Conservation (phyloP, 495 filamentous ascomycete genomes). For the Aspergillus incahuasiensis region DNA sequence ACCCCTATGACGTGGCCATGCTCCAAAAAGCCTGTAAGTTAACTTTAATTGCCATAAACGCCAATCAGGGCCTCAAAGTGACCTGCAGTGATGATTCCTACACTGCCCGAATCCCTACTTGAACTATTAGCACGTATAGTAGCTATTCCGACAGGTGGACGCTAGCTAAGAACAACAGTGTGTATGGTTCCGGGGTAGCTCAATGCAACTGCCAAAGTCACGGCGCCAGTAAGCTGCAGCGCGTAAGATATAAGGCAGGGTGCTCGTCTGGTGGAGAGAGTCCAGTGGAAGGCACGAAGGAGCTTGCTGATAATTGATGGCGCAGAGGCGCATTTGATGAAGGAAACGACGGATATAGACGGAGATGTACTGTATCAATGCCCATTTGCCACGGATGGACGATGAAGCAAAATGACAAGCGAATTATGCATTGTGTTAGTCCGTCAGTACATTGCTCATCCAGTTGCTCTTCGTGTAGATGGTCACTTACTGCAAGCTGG, state of each 20-base stretch:
- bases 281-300: slow-evolving; percentile 10
- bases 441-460: not conserved
- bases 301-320: slow-evolving; percentile 12
- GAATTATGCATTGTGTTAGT: slow-evolving; percentile 16
- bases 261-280: slow-evolving; percentile 18
- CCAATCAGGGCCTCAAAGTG: too few species aligned
- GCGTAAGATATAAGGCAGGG: slow-evolving; percentile 20
- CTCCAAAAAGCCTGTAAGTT: too few species aligned
- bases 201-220: slow-evolving; percentile 26
- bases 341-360: not conserved
- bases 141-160: too few species aligned
- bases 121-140: too few species aligned
- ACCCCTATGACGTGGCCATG: too few species aligned
- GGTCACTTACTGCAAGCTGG: slow-evolving; percentile 17
- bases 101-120: too few species aligned
- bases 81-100: too few species aligned
- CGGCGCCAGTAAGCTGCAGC: slow-evolving; percentile 32
- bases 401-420: slow-evolving; percentile 18
- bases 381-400: slow-evolving; percentile 16
- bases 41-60: too few species aligned
- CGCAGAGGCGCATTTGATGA: slow-evolving; percentile 3
- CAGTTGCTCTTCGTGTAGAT: too few species aligned
- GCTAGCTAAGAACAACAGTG: too few species aligned
- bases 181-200: slow-evolving; percentile 24
- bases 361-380: slow-evolving; percentile 6